Base-by-base conservation (phyloP, 306 rosid genomes). In the Senna tora region DNA sequence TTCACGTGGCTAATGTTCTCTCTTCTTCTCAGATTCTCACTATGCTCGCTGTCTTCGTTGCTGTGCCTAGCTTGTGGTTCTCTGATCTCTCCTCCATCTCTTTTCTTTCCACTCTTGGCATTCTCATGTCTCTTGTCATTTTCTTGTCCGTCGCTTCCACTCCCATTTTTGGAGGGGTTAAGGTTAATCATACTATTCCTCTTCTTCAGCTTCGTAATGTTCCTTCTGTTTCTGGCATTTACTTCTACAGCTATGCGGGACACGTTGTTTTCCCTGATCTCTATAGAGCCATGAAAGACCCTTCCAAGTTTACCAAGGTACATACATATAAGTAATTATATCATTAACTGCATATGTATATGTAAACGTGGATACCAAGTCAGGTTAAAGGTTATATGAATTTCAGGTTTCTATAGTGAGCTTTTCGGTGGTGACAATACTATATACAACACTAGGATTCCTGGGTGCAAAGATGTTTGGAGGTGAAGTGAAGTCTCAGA, bases 401-500 rank as follows among this genome's bases (percentile, higher is more conserved):
- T n/a, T n/a, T n/a, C n/a, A n/a, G n/a, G 97, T 91, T 11, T 72
- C 88, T 28, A 65, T 91, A 22, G 77, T 87, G 65, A 91, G 97
- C 88, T 91, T 91, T 78, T 65, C 87, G 15, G 9, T 84, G 11
- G 96, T 81, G 2, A 85, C 86, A 1, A 6, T 63, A 17, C 74
- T 89, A 2, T 87, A 87, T 21, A 62, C 75, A 0, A 4, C 75
- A 11, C 17, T 82, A 60, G 97, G 86, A 0, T 87, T 89, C 59
- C 47, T 85, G 88, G 97, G 97, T 50, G 97, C 91, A 4, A 91
- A 78, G 46, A 69, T 89, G 81, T 91, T 69, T 76, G 97, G 97
- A 2, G 68, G 76, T 4, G 65, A 80, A 56, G 86, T 91, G 0
- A 71, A 84, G 8, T 81, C 97, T 5, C 97, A 89, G 55, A 81